Percentiles rank a stretch among this genome's conserved stretches.
Evolutionary conservation across 2,329 filamentous ascomycete genomes (phyloP).

Genomic region (Colletotrichum euphorbiae): DNA sequence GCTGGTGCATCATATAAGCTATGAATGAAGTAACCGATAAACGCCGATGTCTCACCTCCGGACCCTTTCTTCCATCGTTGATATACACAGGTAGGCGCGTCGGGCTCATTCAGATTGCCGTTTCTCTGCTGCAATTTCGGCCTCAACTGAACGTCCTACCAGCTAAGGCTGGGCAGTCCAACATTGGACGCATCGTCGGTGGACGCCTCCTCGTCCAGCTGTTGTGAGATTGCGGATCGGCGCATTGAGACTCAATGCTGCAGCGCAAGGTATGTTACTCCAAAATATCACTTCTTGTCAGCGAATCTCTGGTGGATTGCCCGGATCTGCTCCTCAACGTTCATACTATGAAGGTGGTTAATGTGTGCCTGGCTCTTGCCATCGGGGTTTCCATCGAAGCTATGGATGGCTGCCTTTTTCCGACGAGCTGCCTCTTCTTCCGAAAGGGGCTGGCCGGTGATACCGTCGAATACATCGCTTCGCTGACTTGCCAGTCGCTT

Average conservation of each 20-base stretch:
- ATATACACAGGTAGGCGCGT: neutral
- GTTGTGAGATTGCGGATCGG: neutral
- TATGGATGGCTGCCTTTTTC: constrained; percentile 76
- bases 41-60: constrained; percentile 15
- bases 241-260: neutral
- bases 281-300: constrained; percentile 29
- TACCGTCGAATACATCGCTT: constrained; percentile 85
- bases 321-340: constrained; percentile 88
- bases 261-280: neutral
- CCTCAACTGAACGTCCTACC: too few relatives aligned
- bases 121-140: too few relatives aligned
- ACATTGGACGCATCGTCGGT: neutral
- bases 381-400: constrained; percentile 70
- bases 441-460: constrained; percentile 74
- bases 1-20: constrained; percentile 13
- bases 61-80: neutral
- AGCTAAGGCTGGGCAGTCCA: too few relatives aligned
- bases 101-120: too few relatives aligned
- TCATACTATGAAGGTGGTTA: constrained; percentile 74
- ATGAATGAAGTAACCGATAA: neutral
- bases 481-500: constrained; percentile 94
- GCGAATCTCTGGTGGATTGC: constrained; percentile 68
- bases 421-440: constrained; percentile 80
- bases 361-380: constrained; percentile 61
- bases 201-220: neutral